Base-by-base conservation (phyloP, 164 flowering plant species). In the Macadamia tetraphylla region DNA sequence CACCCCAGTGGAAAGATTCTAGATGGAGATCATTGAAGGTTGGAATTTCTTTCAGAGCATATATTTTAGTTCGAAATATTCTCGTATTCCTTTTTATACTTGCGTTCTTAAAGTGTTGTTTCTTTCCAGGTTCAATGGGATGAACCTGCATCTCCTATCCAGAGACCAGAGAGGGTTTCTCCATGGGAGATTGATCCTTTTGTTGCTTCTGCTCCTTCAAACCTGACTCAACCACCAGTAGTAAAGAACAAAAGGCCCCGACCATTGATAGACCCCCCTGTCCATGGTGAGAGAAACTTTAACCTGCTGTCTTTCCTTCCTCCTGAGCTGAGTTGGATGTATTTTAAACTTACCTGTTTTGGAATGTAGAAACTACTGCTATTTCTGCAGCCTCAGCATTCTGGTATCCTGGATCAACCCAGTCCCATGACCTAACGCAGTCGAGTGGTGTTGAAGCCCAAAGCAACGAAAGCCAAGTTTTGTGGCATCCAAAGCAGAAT, bases 101-200 rank as follows among this genome's bases (percentile, higher is more conserved):
- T 49, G 62, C 31, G 18, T 32, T 57, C 56, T 62, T 29, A 35
- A 56, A 42, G 43, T 63, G 10, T 68, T 30, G 13, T 49, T 18
- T 55, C n/a, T 62, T 69, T 43, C 31, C 61, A 94, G 98, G 86
- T 94, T 58, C 97, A 89, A 71, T 94, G 98, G 98, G 98, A 94
- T 77, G 97, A 94, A 72, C 82, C 85, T 31, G 85, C 94, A 35
- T 35, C 40, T 63, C 71, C 90, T 15, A 75, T 88, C 46, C 79
- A 67, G 59, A 81, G 98, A 62, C 96, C 96, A 11, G 97, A 89
- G 9, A 81, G 85, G 75, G 93, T 94, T 75, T 94, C 97, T 42
- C 91, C 96, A 30, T 94, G 98, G 98, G 98, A 94, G 74, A 86
- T 94, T 13, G 96, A 94, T 60, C 86, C 86, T 18, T 87, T 79